Percentiles rank a stretch among this genome's conserved stretches.
phyloP scores from a whole-genome alignment of 129 eudicot species.

The Flaveria linearis region DNA sequence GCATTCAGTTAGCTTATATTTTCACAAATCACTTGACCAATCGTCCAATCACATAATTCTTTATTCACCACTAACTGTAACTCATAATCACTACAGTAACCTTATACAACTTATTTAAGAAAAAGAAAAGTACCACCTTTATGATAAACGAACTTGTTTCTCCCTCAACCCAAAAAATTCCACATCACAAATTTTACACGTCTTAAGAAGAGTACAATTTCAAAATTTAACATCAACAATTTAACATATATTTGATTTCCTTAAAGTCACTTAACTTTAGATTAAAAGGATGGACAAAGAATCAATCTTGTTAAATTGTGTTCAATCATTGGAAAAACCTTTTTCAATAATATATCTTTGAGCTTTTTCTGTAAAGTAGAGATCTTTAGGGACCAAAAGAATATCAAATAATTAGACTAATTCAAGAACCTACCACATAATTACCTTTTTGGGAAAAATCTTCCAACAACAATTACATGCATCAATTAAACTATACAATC shows the following conservation, averaged over 20 bases:
- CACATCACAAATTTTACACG: not conserved
- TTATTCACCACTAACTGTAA: not conserved
- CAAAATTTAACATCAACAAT: not conserved
- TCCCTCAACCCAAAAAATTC: not conserved
- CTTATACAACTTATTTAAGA: not conserved
- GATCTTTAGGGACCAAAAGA: not conserved
- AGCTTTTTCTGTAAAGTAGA: no score
- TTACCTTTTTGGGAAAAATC: conserved; percentile 24
- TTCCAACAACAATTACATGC: conserved; percentile 19
- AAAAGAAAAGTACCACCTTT: conserved; percentile 11
- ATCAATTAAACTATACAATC: not conserved
- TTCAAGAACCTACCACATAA: conserved; percentile 26
- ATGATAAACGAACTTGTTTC: not conserved
- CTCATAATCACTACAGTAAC: conserved; percentile 16
- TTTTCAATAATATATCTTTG: no score
- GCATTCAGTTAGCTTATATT: not conserved
- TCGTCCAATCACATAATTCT: not conserved
- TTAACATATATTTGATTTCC: not conserved
- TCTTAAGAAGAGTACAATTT: not conserved
- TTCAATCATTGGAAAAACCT: no score
- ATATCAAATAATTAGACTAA: conserved; percentile 23
- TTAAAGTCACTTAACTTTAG: not conserved
- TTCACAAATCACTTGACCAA: conserved; percentile 19
- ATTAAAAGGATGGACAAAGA: no score
- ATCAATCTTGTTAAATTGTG: no score